A percentile compares a stretch with the other conserved stretches of the same genome.
Conservation (phyloP, 2,329 filamentous ascomycete species). For the Aspergillus sp. region DNA sequence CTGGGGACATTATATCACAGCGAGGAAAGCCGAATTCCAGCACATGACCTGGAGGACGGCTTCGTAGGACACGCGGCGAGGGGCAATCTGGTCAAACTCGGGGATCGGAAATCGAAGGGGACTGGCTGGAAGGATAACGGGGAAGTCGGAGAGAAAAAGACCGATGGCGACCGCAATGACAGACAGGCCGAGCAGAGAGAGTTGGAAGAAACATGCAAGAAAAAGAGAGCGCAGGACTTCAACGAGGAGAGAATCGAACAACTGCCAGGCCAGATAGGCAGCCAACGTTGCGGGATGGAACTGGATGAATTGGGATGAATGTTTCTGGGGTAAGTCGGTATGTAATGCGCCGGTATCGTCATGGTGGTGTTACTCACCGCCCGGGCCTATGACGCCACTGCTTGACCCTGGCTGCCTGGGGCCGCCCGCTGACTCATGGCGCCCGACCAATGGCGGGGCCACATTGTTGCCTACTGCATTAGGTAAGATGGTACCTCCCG, state of each 20-base stretch:
- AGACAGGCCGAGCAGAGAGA: background rate
- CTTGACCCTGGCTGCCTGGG: constrained; percentile 6
- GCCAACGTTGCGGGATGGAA: background rate
- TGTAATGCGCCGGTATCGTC: background rate
- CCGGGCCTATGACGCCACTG: constrained; percentile 38
- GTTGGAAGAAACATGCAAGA: constrained; percentile 4
- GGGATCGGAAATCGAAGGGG: background rate
- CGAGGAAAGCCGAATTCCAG: constrained; percentile 21
- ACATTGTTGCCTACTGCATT: constrained; percentile 3
- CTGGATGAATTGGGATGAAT: constrained; percentile 6
- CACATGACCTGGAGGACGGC: constrained; percentile 26
- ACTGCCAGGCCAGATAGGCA: constrained; percentile 7
- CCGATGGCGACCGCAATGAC: background rate
- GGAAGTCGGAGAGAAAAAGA: background rate
- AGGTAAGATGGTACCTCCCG: constrained; percentile 15
- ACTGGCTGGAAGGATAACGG: background rate
- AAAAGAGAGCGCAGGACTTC: background rate
- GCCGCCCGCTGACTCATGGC: constrained; percentile 14
- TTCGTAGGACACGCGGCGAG: constrained; percentile 5
- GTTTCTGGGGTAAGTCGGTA: constrained; percentile 16
- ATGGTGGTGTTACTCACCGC: constrained; percentile 29
- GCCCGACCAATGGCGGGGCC: constrained; percentile 4
- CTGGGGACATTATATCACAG: constrained; percentile 39
- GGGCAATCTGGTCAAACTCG: constrained; percentile 4
- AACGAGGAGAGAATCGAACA: background rate